Base-by-base conservation (phyloP, 768 basidiomycete genomes). In the Rhodotorula diobovata region DNA sequence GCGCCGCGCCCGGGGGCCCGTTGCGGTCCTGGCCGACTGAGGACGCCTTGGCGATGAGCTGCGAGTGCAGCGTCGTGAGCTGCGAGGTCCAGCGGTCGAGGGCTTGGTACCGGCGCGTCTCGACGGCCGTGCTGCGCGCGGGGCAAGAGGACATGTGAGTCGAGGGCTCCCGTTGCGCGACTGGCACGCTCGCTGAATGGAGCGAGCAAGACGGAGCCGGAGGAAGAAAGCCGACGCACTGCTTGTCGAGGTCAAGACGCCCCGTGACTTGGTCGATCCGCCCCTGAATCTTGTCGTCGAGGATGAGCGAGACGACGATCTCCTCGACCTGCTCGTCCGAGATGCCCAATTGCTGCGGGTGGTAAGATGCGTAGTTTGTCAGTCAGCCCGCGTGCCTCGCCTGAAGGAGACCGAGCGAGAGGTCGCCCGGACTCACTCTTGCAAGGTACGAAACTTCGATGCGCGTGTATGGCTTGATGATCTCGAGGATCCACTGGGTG, bases 211-310 rank as follows among this genome's bases (percentile, higher is more conserved):
- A 21, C 16, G 25, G 39, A 15, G 37, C 20, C 2, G 18, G 34
- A 45, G 56, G 5, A 62, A 58, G 70, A 32, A 20, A 65, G 53
- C 37, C 58, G 48, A 78, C 76, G 58, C 58, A 68, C 63, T 65
- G 51, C 56, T 32, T 59, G 48, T 74, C 73, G 41, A 99, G 84
- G 77, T 98, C 92, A 25, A 99, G 84, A 64, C 91, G 84, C 85
- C 93, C 93, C 48, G 90, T 87, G 50, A 96, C 93, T 82, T 99
- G 96, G 81, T 99, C 95, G 78, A 99, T 97, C 74, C 88, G 86
- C 20, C 96, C 96, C 76, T 95, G 91, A 20, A 99, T 91, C 79
- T 91, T 95, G n/a, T 91, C 92, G 80, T 99, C 96, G 35, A 98
- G 82, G 68, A 99, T 97, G 34, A 98, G 85, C 25, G 90, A 89